Evolutionary conservation across 176 grass and related monocot species (phyloP), one percentile per base, ranked within the genome.

Genomic region (Musa acuminata): DNA sequence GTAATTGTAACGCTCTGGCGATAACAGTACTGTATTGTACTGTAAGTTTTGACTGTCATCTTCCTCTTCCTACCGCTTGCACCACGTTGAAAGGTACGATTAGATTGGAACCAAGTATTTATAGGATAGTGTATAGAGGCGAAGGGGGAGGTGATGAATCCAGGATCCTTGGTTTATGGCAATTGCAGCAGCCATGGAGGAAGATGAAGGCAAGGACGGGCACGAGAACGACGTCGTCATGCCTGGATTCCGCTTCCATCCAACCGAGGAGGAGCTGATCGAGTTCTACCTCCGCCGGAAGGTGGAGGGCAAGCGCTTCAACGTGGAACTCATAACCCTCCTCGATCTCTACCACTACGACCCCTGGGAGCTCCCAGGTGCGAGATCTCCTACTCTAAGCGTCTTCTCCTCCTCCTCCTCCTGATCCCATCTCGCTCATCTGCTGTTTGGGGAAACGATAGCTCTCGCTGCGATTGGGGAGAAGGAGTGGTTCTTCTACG

Each of bases 181-280:
- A 13, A 69, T 80, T 12, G 73, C 54, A 17, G 49, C 77, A 74
- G 62, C 77, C 10, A 64, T 78, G 55, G 35, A 43, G 35, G 35
- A 43, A 43, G 35, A 43, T 2, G 2, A 19, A 43, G 14, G 12
- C 13, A 9, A 74, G 21, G 86, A 91, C 58, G 71, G 29, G 11
- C 86, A 85, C 49, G 71, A 72, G 62, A 58, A 93, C 59, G 90
- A 97, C 82, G 85, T 85, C 54, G 86, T 97, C 78, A 97, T 97
- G 94, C 94, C 94, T 1, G 94, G 94, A 16, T 97, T 97, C 83
- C 85, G 94, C 11, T 97, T 97, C 91, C 90, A 97, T 83, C 94
- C 94, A 4, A 91, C 94, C 16, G 94, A 97, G 79, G 94, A 97
- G 75, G 94, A 97, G 80, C 85, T 97, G 50, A 93, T 97, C 84